phyloP scores from a whole-genome alignment of 2,329 filamentous ascomycete genomes.

The Colletotrichum endophyticum region DNA sequence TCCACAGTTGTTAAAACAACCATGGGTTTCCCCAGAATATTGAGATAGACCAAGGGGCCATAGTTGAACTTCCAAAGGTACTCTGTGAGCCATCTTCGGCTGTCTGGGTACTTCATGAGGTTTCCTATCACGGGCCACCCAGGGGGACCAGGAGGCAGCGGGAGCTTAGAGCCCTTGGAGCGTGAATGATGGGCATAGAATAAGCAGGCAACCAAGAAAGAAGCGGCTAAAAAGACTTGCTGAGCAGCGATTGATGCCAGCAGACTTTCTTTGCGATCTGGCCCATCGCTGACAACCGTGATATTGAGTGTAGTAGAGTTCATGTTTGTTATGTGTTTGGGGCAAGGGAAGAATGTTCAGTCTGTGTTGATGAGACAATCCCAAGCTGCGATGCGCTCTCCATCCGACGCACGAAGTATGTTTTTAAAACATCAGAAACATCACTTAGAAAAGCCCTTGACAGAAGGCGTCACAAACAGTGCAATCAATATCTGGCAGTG shows the following conservation, averaged over 20 bases:
- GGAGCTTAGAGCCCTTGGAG: not conserved
- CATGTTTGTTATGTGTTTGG: not conserved
- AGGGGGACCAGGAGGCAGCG: not conserved
- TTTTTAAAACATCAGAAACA: not conserved
- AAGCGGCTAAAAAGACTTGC: not conserved
- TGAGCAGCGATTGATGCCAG: not conserved
- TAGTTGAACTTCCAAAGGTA: not conserved
- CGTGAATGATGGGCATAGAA: not conserved
- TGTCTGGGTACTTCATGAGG: not conserved
- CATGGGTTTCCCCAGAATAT: not conserved
- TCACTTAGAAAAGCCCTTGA: not conserved
- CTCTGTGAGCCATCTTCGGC: not conserved
- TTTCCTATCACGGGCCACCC: not conserved
- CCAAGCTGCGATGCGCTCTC: not conserved
- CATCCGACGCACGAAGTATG: not conserved
- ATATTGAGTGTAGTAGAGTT: not conserved
- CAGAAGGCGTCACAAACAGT: not conserved
- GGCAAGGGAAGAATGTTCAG: not conserved
- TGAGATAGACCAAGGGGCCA: not conserved
- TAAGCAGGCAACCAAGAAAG: not conserved
- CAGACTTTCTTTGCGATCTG: not conserved
- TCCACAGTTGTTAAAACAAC: slow-evolving; percentile 2
- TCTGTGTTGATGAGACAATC: not conserved
- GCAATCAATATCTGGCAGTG: not conserved
- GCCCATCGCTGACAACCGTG: not conserved